phyloP scores from a whole-genome alignment of 345 rosid genomes.

The Stellera chamaejasme region DNA sequence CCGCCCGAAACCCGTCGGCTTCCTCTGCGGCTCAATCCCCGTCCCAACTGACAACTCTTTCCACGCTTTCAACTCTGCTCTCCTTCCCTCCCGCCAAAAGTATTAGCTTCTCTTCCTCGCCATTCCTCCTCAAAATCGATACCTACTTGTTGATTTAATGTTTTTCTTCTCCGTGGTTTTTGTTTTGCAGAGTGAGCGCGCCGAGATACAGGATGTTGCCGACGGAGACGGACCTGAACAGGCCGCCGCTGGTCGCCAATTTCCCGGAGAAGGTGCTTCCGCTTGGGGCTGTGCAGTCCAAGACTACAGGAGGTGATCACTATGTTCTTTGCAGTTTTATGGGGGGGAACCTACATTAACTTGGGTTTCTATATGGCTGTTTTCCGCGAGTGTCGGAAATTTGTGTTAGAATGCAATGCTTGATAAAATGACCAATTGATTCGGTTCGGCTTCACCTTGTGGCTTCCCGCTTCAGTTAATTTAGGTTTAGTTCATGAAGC shows the following conservation, averaged over 20 bases:
- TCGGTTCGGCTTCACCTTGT: too few species aligned
- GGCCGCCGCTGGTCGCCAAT: constrained; percentile 59
- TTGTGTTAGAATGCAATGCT: too few species aligned
- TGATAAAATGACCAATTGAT: too few species aligned
- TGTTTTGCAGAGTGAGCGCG: constrained; percentile 50
- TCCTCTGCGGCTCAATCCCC: constrained; percentile 89
- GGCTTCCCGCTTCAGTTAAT: too few species aligned
- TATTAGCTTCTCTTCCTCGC: constrained; percentile 6
- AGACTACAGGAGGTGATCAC: constrained; percentile 49
- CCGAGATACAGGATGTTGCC: constrained; percentile 82
- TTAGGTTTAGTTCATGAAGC: too few species aligned
- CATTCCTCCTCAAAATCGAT: neutral
- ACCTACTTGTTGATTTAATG: neutral
- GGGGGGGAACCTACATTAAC: too few species aligned
- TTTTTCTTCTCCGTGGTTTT: neutral
- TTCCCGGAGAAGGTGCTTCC: constrained; percentile 65
- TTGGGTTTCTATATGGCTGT: too few species aligned
- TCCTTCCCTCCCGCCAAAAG: constrained; percentile 66
- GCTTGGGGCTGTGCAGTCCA: constrained; percentile 47
- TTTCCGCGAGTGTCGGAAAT: too few species aligned
- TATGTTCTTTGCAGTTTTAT: neutral
- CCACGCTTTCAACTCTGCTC: constrained; percentile 57
- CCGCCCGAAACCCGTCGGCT: constrained; percentile 63
- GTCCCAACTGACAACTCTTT: constrained; percentile 75
- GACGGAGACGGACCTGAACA: constrained; percentile 76